These are phyloP conservation scores for Cladosporium phlei DNA, from an alignment of 2,329 filamentous ascomycete genomes.

Conservation along the genomic window DNA sequence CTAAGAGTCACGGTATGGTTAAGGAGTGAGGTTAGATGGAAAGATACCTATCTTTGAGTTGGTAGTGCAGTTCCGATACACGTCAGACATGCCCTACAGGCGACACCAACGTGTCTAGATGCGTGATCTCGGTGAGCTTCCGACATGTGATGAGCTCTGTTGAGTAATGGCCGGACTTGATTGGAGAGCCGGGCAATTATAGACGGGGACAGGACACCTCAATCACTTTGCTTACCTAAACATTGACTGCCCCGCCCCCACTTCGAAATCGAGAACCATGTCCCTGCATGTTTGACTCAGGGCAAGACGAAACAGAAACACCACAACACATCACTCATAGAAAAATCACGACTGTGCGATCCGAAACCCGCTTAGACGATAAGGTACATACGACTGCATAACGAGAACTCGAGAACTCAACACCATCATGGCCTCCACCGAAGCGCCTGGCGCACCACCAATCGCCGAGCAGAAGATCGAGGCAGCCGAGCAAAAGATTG, in stretches of 20 bases:
- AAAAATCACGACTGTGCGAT: too few relatives aligned
- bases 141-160: conserved; percentile 1
- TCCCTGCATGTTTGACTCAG: conserved; percentile 3
- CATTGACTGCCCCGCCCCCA: conserved; percentile 3
- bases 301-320: background rate
- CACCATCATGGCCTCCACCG: conserved; percentile 9
- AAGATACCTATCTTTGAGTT: too few relatives aligned
- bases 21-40: background rate
- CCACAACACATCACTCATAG: background rate
- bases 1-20: too few relatives aligned
- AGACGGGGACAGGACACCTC: too few relatives aligned
- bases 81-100: too few relatives aligned
- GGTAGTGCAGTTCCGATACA: too few relatives aligned
- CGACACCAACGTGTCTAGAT: conserved; percentile 5
- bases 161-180: conserved; percentile 4
- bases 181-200: conserved; percentile 12
- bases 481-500: conserved; percentile 48
- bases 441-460: conserved; percentile 19
- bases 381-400: background rate
- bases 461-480: conserved; percentile 15
- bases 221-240: too few relatives aligned
- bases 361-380: background rate
- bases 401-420: background rate
- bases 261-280: background rate
- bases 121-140: background rate